These are phyloP conservation scores for Alternaria alternata DNA, from an alignment of 2,329 filamentous ascomycete species.

Conservation along the genomic window DNA sequence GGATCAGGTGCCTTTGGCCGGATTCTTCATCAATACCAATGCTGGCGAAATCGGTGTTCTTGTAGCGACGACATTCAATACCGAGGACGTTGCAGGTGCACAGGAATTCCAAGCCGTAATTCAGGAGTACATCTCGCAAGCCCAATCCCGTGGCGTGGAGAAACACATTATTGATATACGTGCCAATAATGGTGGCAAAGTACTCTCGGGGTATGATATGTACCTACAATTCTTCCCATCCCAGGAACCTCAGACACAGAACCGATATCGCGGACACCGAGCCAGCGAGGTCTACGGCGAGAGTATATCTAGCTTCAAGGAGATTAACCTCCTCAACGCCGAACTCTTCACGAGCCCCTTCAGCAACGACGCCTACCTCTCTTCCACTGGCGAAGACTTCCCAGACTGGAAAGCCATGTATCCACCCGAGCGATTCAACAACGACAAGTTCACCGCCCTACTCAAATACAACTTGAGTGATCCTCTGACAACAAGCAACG, in stretches of 20 bases:
- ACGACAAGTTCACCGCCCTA: constrained; percentile 50
- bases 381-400: constrained; percentile 38
- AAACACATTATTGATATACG: constrained; percentile 71
- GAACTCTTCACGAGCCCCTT: constrained; percentile 43
- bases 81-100: constrained; percentile 24
- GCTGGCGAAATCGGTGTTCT: constrained; percentile 58
- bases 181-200: constrained; percentile 66
- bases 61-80: constrained; percentile 53
- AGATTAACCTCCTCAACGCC: constrained; percentile 25
- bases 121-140: constrained; percentile 57
- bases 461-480: constrained; percentile 52
- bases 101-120: constrained; percentile 51
- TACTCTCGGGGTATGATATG: constrained; percentile 51
- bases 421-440: constrained; percentile 42
- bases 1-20: constrained; percentile 48
- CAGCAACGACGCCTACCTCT: constrained; percentile 45
- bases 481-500: constrained; percentile 43
- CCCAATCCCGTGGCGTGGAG: constrained; percentile 59
- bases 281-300: constrained; percentile 41
- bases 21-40: constrained; percentile 56
- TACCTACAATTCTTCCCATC: constrained; percentile 65
- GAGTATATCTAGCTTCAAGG: constrained; percentile 27
- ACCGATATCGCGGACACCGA: constrained; percentile 57
- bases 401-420: constrained; percentile 50
- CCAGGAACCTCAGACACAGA: constrained; percentile 54